Conservation (phyloP, 345 rosid species). For the Corymbia maculata region DNA sequence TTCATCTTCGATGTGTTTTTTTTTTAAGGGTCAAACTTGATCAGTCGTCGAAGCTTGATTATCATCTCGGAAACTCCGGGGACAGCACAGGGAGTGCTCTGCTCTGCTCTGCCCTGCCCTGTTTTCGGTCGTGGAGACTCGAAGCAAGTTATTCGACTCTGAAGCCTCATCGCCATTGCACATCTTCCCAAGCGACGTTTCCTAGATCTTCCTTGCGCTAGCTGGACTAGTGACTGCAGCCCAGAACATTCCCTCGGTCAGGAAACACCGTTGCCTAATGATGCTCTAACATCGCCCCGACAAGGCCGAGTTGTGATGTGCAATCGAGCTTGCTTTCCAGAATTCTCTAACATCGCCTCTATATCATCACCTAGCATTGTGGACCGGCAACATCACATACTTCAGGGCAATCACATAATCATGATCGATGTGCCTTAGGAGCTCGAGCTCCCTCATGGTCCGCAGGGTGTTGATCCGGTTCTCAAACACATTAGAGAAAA, state of each 20-base stretch:
- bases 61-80: background rate
- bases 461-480: slow-evolving; percentile 46
- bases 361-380: background rate
- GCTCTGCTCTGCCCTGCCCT: background rate
- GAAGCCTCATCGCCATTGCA: background rate
- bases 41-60: background rate
- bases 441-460: slow-evolving; percentile 64
- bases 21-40: background rate
- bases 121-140: background rate
- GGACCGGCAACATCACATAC: background rate
- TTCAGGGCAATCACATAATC: background rate
- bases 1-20: background rate
- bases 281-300: background rate
- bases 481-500: slow-evolving; percentile 40
- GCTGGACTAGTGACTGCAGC: background rate
- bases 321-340: background rate
- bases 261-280: background rate
- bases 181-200: background rate
- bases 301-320: background rate
- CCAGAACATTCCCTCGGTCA: background rate
- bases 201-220: background rate
- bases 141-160: background rate
- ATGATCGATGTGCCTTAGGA: slow-evolving; percentile 49
- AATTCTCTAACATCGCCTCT: background rate
- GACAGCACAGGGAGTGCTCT: background rate